A percentile compares a stretch with the other conserved stretches of the same genome.
Evolutionary conservation across 176 grass and related monocot species (phyloP).

Genomic region (Raddia distichophylla): DNA sequence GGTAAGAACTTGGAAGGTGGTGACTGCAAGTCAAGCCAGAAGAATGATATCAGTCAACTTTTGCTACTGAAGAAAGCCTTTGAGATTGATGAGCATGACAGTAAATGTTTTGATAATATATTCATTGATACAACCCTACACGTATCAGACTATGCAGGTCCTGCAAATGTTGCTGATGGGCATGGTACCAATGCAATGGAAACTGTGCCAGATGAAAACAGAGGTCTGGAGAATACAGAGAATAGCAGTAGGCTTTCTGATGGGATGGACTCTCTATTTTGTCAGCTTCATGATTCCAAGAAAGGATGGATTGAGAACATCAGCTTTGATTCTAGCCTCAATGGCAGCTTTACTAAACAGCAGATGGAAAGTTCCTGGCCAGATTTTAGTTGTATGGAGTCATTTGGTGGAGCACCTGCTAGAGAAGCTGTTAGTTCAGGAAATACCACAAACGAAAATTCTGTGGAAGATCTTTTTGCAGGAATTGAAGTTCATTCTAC

Average conservation of each 20-base stretch:
- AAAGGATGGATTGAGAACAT: conserved; percentile 13
- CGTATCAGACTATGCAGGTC: conserved; percentile 5
- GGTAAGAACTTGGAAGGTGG: conserved; percentile 23
- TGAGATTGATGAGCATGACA: conserved; percentile 20
- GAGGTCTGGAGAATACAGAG: conserved; percentile 22
- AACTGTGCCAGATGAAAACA: conserved; percentile 19
- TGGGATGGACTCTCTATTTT: conserved; percentile 24
- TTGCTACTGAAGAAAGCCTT: conserved; percentile 46
- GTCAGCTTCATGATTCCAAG: conserved; percentile 2
- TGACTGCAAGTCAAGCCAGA: conserved; percentile 2
- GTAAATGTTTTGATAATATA: not conserved
- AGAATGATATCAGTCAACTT: conserved; percentile 28
- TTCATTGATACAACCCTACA: conserved; percentile 5
- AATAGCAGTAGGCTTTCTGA: not conserved
- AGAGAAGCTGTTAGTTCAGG: conserved; percentile 31
- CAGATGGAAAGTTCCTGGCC: conserved; percentile 35
- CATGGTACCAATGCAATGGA: conserved; percentile 21
- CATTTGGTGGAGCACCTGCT: conserved; percentile 10
- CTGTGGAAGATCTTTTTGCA: conserved; percentile 28
- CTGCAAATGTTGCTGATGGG: conserved; percentile 26
- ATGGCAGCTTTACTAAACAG: conserved; percentile 32
- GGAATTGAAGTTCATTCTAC: conserved; percentile 10
- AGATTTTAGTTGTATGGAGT: conserved; percentile 38
- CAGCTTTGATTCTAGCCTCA: conserved; percentile 24
- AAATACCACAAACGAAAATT: conserved; percentile 10